A percentile compares a stretch with the other conserved stretches of the same genome.
These are phyloP conservation scores for Metarhizium sp. DNA, from an alignment of 2,329 filamentous ascomycete species.

Conservation along the genomic window DNA sequence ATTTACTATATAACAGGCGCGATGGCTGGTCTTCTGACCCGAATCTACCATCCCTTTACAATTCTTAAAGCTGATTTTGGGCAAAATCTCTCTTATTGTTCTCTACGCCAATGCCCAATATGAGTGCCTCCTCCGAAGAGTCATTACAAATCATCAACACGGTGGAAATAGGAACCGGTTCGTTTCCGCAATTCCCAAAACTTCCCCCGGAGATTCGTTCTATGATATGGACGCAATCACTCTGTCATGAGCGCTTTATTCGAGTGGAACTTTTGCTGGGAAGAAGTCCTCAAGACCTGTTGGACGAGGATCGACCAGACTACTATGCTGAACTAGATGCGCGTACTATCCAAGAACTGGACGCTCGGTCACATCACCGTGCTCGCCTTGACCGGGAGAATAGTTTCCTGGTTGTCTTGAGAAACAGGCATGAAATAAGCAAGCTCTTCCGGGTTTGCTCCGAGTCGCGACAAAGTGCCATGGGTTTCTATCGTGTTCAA, in stretches of 20 bases:
- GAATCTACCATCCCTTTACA: background rate
- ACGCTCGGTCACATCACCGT: no score
- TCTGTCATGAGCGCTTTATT: background rate
- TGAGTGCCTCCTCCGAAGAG: background rate
- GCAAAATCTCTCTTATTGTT: background rate
- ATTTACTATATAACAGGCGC: background rate
- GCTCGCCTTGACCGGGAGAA: background rate
- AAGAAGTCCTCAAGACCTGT: background rate
- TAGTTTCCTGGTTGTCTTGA: background rate
- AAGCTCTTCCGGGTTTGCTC: background rate
- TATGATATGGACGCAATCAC: background rate
- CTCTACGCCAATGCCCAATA: background rate
- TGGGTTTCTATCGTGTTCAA: background rate
- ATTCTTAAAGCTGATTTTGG: background rate
- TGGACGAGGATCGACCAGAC: background rate
- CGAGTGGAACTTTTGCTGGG: background rate
- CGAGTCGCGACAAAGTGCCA: background rate
- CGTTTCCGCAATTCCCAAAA: background rate
- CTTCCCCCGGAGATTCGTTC: background rate
- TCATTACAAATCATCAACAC: background rate
- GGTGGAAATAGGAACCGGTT: background rate
- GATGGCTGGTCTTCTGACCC: background rate
- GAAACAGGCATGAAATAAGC: background rate
- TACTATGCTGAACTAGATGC: background rate
- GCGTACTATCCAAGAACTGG: no score